A percentile compares a stretch with the other conserved stretches of the same genome.
These are phyloP conservation scores for Fusarium sp. DNA, from an alignment of 2,329 filamentous ascomycete species.

Conservation along the genomic window DNA sequence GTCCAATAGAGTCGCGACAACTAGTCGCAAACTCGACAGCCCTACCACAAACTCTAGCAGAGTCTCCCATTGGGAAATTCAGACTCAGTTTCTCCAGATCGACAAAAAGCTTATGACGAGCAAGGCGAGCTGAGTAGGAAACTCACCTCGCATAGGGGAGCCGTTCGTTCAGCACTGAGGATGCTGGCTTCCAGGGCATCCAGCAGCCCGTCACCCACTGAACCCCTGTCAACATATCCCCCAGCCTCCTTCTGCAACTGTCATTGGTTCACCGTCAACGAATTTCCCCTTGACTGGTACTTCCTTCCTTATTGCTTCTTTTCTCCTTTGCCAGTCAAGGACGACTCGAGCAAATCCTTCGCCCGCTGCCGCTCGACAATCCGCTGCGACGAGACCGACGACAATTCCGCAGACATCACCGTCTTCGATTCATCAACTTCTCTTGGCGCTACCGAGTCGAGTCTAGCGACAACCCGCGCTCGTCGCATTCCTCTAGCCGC, in stretches of 20 bases:
- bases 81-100: constrained; percentile 9
- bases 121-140: constrained; percentile 28
- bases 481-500: constrained; percentile 37
- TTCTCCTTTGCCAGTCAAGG: constrained; percentile 43
- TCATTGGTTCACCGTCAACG: constrained; percentile 41
- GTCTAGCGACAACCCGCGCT: constrained; percentile 29
- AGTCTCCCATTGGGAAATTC: neutral
- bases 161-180: constrained; percentile 26
- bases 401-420: constrained; percentile 1
- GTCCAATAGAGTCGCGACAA: constrained; percentile 24
- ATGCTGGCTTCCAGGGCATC: constrained; percentile 47
- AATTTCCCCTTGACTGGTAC: constrained; percentile 40
- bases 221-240: constrained; percentile 24
- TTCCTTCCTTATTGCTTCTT: constrained; percentile 35
- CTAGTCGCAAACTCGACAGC: constrained; percentile 25
- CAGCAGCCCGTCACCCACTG: constrained; percentile 35
- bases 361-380: constrained; percentile 36
- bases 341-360: constrained; percentile 47
- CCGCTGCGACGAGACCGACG: constrained; percentile 22
- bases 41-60: constrained; percentile 1
- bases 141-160: constrained; percentile 10
- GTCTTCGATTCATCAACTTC: constrained; percentile 1
- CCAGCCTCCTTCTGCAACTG: constrained; percentile 22
- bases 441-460: constrained; percentile 23
- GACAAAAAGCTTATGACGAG: constrained; percentile 9